Percentiles rank a stretch among this genome's conserved stretches.
Conservation (phyloP, 202 grass and related monocot genomes). For the Tripidium arundinaceum region DNA sequence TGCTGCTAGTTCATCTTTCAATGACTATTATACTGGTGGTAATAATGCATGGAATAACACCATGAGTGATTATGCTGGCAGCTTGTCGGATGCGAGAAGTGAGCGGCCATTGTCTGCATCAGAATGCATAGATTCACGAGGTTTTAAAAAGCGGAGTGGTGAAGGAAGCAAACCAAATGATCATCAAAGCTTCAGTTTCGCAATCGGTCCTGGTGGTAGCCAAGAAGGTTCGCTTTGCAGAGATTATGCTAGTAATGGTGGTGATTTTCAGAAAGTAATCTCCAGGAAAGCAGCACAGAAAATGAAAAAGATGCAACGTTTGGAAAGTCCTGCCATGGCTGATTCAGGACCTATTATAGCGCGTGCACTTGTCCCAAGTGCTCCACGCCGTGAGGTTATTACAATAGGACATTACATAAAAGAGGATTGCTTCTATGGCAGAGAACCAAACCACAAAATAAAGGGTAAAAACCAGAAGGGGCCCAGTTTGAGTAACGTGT, state of each 20-base stretch:
- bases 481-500: background rate
- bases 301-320: background rate
- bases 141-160: background rate
- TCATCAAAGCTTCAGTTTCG: background rate
- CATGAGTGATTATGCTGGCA: background rate
- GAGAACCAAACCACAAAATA: conserved; percentile 12
- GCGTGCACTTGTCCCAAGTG: background rate
- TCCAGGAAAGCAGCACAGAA: conserved; percentile 1
- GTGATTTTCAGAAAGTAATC: background rate
- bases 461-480: background rate
- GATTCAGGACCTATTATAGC: background rate
- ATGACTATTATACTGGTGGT: background rate
- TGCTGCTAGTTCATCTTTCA: background rate
- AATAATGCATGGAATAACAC: background rate
- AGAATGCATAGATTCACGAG: background rate
- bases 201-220: background rate
- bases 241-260: background rate
- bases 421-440: background rate
- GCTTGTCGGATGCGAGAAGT: background rate
- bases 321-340: background rate
- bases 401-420: conserved; percentile 32
- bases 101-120: background rate
- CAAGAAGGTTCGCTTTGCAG: background rate
- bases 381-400: background rate
- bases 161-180: background rate